These are phyloP conservation scores for Penicillium nordicum DNA, from an alignment of 2,329 filamentous ascomycete species.

Conservation along the genomic window DNA sequence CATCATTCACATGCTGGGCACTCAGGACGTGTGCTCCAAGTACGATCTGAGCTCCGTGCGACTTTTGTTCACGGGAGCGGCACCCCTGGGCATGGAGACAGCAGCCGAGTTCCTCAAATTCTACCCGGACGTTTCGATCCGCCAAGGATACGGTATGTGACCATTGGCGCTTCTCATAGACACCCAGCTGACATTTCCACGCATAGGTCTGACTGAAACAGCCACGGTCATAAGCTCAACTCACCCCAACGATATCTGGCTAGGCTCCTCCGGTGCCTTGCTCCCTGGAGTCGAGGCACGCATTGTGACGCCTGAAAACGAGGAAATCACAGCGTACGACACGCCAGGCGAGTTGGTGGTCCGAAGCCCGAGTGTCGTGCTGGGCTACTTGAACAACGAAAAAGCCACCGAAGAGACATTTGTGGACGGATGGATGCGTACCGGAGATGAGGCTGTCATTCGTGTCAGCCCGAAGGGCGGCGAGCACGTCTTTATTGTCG, in stretches of 20 bases:
- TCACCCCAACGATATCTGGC: conserved; percentile 58
- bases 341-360: conserved; percentile 77
- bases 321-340: conserved; percentile 67
- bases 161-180: not conserved
- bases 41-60: conserved; percentile 69
- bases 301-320: conserved; percentile 64
- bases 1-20: conserved; percentile 71
- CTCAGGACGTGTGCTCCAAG: conserved; percentile 57
- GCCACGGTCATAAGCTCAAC: conserved; percentile 65
- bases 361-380: conserved; percentile 69
- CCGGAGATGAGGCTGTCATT: conserved; percentile 79
- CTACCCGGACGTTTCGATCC: conserved; percentile 63
- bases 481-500: conserved; percentile 82
- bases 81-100: conserved; percentile 71
- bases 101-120: conserved; percentile 59
- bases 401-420: conserved; percentile 81
- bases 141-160: conserved; percentile 66
- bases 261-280: conserved; percentile 69
- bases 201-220: conserved; percentile 69
- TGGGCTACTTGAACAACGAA: conserved; percentile 85
- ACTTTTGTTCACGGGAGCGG: conserved; percentile 69
- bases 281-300: conserved; percentile 63
- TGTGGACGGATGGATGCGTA: conserved; percentile 74
- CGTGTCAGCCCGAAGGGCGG: conserved; percentile 60
- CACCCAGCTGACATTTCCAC: not conserved